Conservation (phyloP, 2,329 filamentous ascomycete genomes). For the Neophaeococcomyces mojaviensis region DNA sequence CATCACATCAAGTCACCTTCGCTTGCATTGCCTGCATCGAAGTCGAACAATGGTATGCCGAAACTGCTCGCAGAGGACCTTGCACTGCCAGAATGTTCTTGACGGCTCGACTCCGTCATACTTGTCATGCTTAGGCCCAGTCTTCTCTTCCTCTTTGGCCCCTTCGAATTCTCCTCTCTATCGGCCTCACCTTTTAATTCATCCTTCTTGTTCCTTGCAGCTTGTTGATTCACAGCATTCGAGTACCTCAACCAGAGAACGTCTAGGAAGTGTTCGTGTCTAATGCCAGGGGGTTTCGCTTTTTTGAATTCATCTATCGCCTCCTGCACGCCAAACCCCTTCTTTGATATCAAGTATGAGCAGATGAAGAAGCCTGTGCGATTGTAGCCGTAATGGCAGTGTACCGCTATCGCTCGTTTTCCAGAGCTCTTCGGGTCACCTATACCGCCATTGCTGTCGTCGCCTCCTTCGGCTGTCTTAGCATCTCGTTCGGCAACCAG, state of each 20-base stretch:
- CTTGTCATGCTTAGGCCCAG: too few species aligned
- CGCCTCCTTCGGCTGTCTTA: slow-evolving; percentile 29
- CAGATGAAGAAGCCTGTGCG: slow-evolving; percentile 86
- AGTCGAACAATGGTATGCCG: too few species aligned
- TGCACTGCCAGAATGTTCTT: too few species aligned
- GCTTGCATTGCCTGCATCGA: slow-evolving; percentile 1
- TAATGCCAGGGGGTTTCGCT: slow-evolving; percentile 72
- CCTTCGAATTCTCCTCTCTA: too few species aligned
- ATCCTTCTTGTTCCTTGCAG: background rate
- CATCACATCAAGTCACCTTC: slow-evolving; percentile 7
- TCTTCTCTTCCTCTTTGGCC: too few species aligned
- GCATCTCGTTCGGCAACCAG: slow-evolving; percentile 44
- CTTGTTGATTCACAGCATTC: background rate
- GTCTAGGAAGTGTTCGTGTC: slow-evolving; percentile 83
- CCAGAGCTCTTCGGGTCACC: slow-evolving; percentile 3
- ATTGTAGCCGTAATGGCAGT: slow-evolving; percentile 96
- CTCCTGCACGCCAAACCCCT: slow-evolving; percentile 62
- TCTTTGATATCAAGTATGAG: slow-evolving; percentile 79
- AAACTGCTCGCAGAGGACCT: too few species aligned
- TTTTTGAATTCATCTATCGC: slow-evolving; percentile 72
- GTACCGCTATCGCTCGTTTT: slow-evolving; percentile 63
- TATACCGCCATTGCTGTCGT: slow-evolving; percentile 28
- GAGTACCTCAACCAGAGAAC: slow-evolving; percentile 65
- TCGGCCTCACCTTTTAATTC: background rate
- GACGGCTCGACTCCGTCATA: too few species aligned